These are phyloP conservation scores for Fusarium newnesense DNA, from an alignment of 2,329 filamentous ascomycete genomes.

Conservation along the genomic window DNA sequence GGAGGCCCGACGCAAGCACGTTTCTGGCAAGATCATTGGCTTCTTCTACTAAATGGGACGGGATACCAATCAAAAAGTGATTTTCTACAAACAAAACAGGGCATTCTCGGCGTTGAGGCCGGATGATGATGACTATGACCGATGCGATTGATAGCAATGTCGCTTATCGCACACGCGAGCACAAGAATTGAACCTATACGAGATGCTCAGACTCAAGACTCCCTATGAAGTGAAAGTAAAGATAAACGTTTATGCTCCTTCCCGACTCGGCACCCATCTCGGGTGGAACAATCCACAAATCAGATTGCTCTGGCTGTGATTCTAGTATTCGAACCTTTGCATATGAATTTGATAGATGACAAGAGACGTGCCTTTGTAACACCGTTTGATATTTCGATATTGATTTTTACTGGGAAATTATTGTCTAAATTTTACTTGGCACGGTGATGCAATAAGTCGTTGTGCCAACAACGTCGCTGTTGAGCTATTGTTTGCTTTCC, in stretches of 20 bases:
- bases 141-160: conserved; percentile 48
- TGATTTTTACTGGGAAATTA: not conserved
- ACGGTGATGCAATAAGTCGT: conserved; percentile 15
- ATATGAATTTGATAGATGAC: not conserved
- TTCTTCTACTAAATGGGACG: conserved; percentile 88
- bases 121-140: conserved; percentile 51
- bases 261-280: not conserved
- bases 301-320: not conserved
- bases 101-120: conserved; percentile 53
- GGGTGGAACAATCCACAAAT: not conserved
- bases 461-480: conserved; percentile 23
- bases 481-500: conserved; percentile 27
- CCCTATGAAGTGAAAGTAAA: conserved; percentile 8
- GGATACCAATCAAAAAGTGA: conserved; percentile 45
- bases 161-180: conserved; percentile 48
- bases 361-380: not conserved
- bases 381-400: not conserved
- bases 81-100: conserved; percentile 34
- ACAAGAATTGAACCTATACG: conserved; percentile 50
- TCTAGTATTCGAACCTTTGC: not conserved
- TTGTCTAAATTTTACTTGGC: not conserved
- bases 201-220: conserved; percentile 42
- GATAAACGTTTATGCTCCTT: not conserved
- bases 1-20: conserved; percentile 98
- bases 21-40: conserved; percentile 98